A percentile compares a stretch with the other conserved stretches of the same genome.
Conservation (phyloP, 768 basidiomycete genomes). For the Multifurca ochricompacta region DNA sequence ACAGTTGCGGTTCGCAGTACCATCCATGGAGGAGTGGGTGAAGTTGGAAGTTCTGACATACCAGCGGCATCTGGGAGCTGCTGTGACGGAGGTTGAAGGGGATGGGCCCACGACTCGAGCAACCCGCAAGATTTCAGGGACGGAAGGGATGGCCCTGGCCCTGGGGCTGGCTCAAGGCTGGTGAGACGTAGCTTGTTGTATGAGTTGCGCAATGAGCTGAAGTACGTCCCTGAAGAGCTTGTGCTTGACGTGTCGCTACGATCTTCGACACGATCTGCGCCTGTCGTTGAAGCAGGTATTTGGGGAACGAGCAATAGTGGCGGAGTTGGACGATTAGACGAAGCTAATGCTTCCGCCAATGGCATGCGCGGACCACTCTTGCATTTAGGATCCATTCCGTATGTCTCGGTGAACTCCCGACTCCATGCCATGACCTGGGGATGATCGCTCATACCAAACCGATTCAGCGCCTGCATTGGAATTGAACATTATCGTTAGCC, state of each 20-base stretch:
- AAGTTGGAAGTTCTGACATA: conserved; percentile 4
- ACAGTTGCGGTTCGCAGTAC: neutral
- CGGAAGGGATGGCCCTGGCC: conserved; percentile 41
- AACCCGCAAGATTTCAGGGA: conserved; percentile 71
- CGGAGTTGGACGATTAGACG: neutral
- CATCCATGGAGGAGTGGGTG: conserved; percentile 7
- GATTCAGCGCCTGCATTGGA: conserved; percentile 51
- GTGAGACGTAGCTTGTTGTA: conserved; percentile 13
- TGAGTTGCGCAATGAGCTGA: conserved; percentile 10
- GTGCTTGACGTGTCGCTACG: conserved; percentile 11
- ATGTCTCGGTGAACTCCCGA: conserved; percentile 54
- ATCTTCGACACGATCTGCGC: conserved; percentile 9
- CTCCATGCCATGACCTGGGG: conserved; percentile 50
- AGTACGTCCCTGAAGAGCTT: conserved; percentile 4
- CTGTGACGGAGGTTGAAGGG: conserved; percentile 1
- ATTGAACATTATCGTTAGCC: neutral
- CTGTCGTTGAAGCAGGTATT: neutral
- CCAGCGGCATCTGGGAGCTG: conserved; percentile 1
- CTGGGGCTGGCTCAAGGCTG: conserved; percentile 14
- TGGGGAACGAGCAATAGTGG: neutral
- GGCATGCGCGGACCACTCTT: neutral
- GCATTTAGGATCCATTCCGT: conserved; percentile 47
- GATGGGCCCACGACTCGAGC: conserved; percentile 44
- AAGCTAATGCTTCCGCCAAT: conserved; percentile 1
- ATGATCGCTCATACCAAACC: conserved; percentile 53